These are phyloP conservation scores for Adansonia rubrostipa DNA, from an alignment of 441 rosid species.

Conservation along the genomic window DNA sequence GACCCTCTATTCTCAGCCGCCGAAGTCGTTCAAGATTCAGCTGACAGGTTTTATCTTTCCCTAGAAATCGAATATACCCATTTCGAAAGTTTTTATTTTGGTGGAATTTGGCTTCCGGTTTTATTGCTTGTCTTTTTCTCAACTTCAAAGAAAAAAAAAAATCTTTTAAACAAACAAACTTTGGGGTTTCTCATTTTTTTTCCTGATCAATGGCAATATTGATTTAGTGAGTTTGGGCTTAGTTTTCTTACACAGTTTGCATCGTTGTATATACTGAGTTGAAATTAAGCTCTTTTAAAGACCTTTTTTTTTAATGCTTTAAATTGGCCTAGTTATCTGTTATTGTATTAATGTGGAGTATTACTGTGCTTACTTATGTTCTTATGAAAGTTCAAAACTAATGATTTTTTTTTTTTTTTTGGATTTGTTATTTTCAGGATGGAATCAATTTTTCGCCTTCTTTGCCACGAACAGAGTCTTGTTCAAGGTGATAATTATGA, in stretches of 20 bases:
- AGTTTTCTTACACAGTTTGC: neutral
- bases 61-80: neutral
- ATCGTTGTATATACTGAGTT: neutral
- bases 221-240: neutral
- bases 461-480: conserved; percentile 53
- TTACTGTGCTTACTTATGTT: neutral
- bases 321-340: neutral
- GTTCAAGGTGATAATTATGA: conserved; percentile 41
- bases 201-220: neutral
- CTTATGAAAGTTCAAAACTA: conserved; percentile 12
- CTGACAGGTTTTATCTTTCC: conserved; percentile 50
- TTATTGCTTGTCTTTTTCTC: conserved; percentile 1
- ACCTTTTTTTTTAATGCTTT: neutral
- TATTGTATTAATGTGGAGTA: neutral
- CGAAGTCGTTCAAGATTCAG: conserved; percentile 70
- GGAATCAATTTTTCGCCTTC: conserved; percentile 59
- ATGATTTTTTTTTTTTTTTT: neutral
- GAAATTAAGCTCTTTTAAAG: conserved; percentile 1
- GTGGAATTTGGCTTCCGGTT: neutral
- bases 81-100: neutral
- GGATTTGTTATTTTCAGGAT: conserved; percentile 40
- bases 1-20: conserved; percentile 69
- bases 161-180: neutral
- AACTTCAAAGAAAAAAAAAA: no score
- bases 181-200: neutral